Conservation (phyloP, 768 basidiomycete genomes). For the Tricholoma hemisulphureum region DNA sequence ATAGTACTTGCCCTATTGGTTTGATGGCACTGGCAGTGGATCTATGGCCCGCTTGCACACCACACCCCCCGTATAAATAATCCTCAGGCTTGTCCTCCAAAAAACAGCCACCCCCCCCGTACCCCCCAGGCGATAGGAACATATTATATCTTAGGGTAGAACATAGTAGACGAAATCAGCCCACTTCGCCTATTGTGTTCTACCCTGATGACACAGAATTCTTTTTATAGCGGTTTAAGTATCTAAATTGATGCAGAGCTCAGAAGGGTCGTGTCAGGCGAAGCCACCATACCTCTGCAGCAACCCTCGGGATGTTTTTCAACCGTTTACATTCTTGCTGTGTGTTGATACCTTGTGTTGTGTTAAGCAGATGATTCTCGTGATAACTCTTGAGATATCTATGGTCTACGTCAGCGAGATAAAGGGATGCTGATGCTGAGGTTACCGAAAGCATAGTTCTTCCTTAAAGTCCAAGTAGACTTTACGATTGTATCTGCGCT, state of each 20-base stretch:
- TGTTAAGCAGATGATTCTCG: constrained; percentile 48
- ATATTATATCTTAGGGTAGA: too few relatives aligned
- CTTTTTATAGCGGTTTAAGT: background rate
- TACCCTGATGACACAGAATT: too few relatives aligned
- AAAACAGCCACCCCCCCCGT: too few relatives aligned
- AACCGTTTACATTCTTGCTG: constrained; percentile 65
- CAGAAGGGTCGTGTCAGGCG: background rate
- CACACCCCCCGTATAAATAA: too few relatives aligned
- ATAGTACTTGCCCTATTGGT: too few relatives aligned
- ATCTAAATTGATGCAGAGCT: background rate
- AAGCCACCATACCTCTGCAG: constrained; percentile 32
- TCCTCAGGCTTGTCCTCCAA: too few relatives aligned
- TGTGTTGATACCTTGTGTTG: constrained; percentile 51
- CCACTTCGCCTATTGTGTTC: too few relatives aligned
- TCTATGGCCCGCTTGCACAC: too few relatives aligned
- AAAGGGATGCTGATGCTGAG: background rate
- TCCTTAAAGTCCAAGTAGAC: constrained; percentile 77
- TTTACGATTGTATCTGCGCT: constrained; percentile 77
- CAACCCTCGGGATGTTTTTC: constrained; percentile 46
- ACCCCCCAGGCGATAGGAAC: too few relatives aligned
- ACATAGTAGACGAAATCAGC: too few relatives aligned
- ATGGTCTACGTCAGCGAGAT: background rate
- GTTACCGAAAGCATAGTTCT: constrained; percentile 68
- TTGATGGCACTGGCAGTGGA: too few relatives aligned
- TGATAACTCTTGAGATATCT: constrained; percentile 67